Evolutionary conservation across 2,329 filamentous ascomycete genomes (phyloP).

Genomic region (Colletotrichum musae): DNA sequence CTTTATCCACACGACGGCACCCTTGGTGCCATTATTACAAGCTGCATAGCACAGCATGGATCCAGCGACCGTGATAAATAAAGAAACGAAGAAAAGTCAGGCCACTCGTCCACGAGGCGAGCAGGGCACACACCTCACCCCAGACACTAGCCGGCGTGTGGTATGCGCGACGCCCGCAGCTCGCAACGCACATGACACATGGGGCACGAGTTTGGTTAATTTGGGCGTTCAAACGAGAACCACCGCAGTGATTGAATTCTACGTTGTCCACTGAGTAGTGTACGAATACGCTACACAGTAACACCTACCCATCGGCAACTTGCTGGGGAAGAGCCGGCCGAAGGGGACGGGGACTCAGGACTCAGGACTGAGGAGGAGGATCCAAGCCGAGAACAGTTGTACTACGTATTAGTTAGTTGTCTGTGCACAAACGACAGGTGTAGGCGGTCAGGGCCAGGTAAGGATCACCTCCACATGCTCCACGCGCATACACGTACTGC

Average conservation of each 20-base stretch:
- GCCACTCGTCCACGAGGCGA: constrained; percentile 17
- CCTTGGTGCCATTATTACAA: too few species aligned
- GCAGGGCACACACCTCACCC: background rate
- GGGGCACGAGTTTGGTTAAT: background rate
- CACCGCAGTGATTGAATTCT: background rate
- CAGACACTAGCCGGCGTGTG: constrained; percentile 20
- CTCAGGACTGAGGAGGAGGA: background rate
- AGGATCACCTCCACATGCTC: background rate
- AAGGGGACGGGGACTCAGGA: constrained; percentile 3
- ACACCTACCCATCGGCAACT: too few species aligned
- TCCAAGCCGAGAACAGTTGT: background rate
- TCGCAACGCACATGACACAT: background rate
- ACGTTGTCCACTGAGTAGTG: background rate
- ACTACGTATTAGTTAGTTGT: background rate
- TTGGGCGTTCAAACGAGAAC: background rate
- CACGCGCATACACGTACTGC: too few species aligned
- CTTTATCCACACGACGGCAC: too few species aligned
- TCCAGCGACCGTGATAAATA: background rate
- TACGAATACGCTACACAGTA: too few species aligned
- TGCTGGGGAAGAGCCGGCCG: too few species aligned
- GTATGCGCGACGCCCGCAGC: constrained; percentile 15
- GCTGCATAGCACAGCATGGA: background rate
- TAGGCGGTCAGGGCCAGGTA: background rate
- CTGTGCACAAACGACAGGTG: background rate
- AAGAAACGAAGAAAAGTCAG: constrained; percentile 13